phyloP scores from a whole-genome alignment of 2,329 filamentous ascomycete genomes.

The Talaromyces piceae region DNA sequence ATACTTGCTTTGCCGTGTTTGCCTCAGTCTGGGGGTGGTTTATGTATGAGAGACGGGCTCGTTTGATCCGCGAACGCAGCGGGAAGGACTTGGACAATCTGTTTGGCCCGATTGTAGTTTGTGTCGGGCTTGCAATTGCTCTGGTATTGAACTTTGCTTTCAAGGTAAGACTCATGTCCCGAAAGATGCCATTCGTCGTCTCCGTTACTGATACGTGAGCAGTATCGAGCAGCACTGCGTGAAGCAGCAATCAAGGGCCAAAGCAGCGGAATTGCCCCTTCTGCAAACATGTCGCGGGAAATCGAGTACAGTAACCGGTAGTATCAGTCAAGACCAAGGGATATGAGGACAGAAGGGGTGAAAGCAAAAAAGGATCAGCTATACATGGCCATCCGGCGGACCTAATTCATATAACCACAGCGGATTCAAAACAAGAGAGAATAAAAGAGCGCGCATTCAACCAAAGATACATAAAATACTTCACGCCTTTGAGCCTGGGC shows the following conservation, averaged over 20 bases:
- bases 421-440: too few relatives aligned
- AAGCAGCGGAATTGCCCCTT: neutral
- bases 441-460: too few relatives aligned
- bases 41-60: slow-evolving; percentile 67
- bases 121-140: slow-evolving; percentile 67
- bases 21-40: slow-evolving; percentile 80
- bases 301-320: too few relatives aligned
- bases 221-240: neutral
- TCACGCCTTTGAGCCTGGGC: too few relatives aligned
- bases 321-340: too few relatives aligned
- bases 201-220: neutral
- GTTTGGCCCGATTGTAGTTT: slow-evolving; percentile 76
- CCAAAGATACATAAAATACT: too few relatives aligned
- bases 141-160: slow-evolving; percentile 83
- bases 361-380: too few relatives aligned
- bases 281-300: neutral
- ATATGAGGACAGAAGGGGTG: too few relatives aligned
- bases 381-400: too few relatives aligned
- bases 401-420: too few relatives aligned
- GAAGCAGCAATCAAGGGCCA: neutral
- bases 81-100: slow-evolving; percentile 91
- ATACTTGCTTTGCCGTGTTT: slow-evolving; percentile 74
- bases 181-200: neutral
- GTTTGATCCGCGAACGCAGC: slow-evolving; percentile 76
- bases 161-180: slow-evolving; percentile 47